phyloP scores from a whole-genome alignment of 2,329 filamentous ascomycete genomes.

The Clarireedia hainanense region DNA sequence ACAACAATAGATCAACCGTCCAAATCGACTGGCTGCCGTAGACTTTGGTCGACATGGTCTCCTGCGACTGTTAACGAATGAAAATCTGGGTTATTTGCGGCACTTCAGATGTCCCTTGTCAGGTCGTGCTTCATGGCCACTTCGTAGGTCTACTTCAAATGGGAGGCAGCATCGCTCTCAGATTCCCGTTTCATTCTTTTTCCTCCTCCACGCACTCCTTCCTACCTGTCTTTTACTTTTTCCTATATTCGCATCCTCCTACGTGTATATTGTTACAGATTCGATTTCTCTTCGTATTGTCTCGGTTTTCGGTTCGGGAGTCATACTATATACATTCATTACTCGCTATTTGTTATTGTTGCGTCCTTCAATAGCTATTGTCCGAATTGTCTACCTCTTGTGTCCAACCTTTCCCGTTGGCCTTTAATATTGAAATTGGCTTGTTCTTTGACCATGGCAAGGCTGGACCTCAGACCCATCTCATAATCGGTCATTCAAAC shows the following conservation, averaged over 20 bases:
- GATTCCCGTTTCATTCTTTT: conserved; percentile 20
- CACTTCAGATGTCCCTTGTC: conserved; percentile 5
- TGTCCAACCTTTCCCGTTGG: conserved; percentile 6
- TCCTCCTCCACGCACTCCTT: conserved; percentile 8
- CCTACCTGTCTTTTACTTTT: neutral
- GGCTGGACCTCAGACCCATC: conserved; percentile 2
- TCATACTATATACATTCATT: conserved; percentile 12
- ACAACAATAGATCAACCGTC: conserved; percentile 16
- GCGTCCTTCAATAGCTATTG: conserved; percentile 9
- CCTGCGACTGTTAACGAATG: conserved; percentile 25
- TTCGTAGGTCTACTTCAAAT: conserved; percentile 9
- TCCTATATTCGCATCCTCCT: no score
- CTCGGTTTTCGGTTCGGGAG: conserved; percentile 4
- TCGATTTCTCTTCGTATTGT: neutral
- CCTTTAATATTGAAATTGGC: conserved; percentile 3
- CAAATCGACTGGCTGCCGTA: conserved; percentile 8
- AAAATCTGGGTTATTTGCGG: conserved; percentile 17
- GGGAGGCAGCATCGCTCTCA: neutral
- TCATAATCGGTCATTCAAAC: neutral
- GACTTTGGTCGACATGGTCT: conserved; percentile 13
- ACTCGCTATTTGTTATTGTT: conserved; percentile 11
- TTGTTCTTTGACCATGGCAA: neutral
- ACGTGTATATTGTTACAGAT: conserved; percentile 12
- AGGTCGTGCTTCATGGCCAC: conserved; percentile 11
- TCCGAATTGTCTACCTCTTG: conserved; percentile 7